These are phyloP conservation scores for Gossypium sturtianum DNA, from an alignment of 345 rosid species.

Conservation along the genomic window DNA sequence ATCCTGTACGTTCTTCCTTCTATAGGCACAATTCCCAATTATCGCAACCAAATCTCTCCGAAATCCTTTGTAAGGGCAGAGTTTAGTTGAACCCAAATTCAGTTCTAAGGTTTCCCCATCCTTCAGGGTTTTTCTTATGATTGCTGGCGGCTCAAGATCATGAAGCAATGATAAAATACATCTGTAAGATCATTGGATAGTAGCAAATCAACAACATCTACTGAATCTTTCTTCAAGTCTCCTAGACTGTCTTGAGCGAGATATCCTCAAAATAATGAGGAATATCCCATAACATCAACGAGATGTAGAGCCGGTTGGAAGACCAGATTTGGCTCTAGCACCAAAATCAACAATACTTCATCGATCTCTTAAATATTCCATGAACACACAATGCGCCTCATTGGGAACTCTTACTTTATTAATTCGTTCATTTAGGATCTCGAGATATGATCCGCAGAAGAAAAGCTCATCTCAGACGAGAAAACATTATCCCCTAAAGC, in stretches of 20 bases:
- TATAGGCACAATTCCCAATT: conserved; percentile 63
- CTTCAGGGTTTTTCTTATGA: conserved; percentile 47
- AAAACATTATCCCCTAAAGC: conserved; percentile 20
- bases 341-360: conserved; percentile 27
- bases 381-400: conserved; percentile 29
- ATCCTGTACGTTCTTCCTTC: conserved; percentile 64
- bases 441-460: conserved; percentile 52
- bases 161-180: conserved; percentile 43
- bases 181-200: conserved; percentile 47
- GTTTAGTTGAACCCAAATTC: conserved; percentile 19
- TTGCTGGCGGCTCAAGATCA: conserved; percentile 61
- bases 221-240: conserved; percentile 20
- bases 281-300: conserved; percentile 60
- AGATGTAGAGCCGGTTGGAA: conserved; percentile 49
- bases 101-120: conserved; percentile 23
- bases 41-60: conserved; percentile 73
- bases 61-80: conserved; percentile 69
- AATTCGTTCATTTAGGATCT: conserved; percentile 47
- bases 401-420: conserved; percentile 32
- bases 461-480: conserved; percentile 52
- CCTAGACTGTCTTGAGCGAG: conserved; percentile 35
- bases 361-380: conserved; percentile 38
- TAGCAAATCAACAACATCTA: conserved; percentile 35
- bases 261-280: conserved; percentile 56
- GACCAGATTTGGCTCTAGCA: conserved; percentile 38